phyloP scores from a whole-genome alignment of 306 rosid species.

The Malus orientalis region DNA sequence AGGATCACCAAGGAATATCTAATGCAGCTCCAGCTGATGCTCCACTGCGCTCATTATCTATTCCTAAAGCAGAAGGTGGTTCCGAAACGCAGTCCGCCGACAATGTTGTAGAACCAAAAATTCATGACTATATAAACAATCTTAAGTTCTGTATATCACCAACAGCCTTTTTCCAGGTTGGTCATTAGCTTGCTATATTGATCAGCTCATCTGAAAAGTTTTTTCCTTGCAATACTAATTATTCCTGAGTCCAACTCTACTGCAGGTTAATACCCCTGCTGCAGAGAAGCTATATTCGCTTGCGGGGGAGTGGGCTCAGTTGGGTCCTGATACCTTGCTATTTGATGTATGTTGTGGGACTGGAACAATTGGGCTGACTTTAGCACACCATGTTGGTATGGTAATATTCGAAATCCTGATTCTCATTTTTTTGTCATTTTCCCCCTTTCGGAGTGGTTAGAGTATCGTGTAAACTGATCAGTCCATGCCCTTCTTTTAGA shows the following conservation, averaged over 20 bases:
- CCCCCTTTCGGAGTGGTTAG: background rate
- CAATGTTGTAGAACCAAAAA: conserved; percentile 45
- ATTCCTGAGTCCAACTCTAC: conserved; percentile 7
- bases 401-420: conserved; percentile 50
- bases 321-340: conserved; percentile 83
- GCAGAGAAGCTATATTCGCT: conserved; percentile 93
- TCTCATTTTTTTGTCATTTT: background rate
- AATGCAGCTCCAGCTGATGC: conserved; percentile 84
- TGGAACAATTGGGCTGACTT: conserved; percentile 95
- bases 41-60: conserved; percentile 47
- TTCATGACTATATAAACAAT: conserved; percentile 74
- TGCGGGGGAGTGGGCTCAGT: conserved; percentile 96
- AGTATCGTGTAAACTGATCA: background rate
- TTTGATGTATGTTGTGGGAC: conserved; percentile 97
- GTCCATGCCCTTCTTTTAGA: background rate
- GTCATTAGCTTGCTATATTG: conserved; percentile 9
- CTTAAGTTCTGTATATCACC: conserved; percentile 88
- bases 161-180: conserved; percentile 92
- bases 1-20: conserved; percentile 96
- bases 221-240: conserved; percentile 9
- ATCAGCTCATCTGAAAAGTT: background rate
- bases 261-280: conserved; percentile 90
- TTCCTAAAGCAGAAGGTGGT: conserved; percentile 29
- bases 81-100: conserved; percentile 26
- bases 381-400: conserved; percentile 94